Evolutionary conservation across 2,329 filamentous ascomycete species (phyloP), one percentile per base, ranked within the genome.

Genomic region (Diaporthe vexans): DNA sequence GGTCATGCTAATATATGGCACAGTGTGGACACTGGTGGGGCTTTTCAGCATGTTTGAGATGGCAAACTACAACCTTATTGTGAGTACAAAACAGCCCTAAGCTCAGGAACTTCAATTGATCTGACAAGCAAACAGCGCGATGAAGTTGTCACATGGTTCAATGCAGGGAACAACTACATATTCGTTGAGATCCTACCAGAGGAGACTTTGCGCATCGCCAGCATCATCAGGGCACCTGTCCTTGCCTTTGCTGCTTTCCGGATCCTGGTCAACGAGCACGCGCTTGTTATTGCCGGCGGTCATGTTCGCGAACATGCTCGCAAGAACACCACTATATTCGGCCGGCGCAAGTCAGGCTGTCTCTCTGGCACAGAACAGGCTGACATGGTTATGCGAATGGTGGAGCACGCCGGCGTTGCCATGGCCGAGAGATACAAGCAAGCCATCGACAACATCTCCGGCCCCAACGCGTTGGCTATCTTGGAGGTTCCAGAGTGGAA

Each of bases 121-220:
- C 61, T 77, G 54, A 80, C 26, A 79, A 82, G 35, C 79, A 13
- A 76, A 77, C 8, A 75, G 80, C 72, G 80, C 76, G 86, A 90
- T 67, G 84, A 83, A 17, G 85, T 92, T 56, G 81, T 87, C 3
- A 85, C 86, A 43, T 94, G 92, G 92, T 84, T 94, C 15, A 86
- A 90, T 75, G 83, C 85, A 26, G 80, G 83, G 2, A 83, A 81
- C 0, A 94, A 94, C 78, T 82, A 81, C 6, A 82, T 85, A 1
- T 91, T 94, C 77, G 85, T 93, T 19, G 91, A 94, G 77, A 83
- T 91, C 8, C 86, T 93, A 48, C 89, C 92, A 0, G 92, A 94
- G 77, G 87, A 90, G 69, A 83, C 88, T 10, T 85, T 93, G 43
- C 86, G 87, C 29, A 89, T 94, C 10, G 91, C 87, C 7, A 86